Percentiles rank a stretch among this genome's conserved stretches.
These are phyloP conservation scores for Nicotiana knightiana DNA, from an alignment of 257 asterid genomes.

Conservation along the genomic window DNA sequence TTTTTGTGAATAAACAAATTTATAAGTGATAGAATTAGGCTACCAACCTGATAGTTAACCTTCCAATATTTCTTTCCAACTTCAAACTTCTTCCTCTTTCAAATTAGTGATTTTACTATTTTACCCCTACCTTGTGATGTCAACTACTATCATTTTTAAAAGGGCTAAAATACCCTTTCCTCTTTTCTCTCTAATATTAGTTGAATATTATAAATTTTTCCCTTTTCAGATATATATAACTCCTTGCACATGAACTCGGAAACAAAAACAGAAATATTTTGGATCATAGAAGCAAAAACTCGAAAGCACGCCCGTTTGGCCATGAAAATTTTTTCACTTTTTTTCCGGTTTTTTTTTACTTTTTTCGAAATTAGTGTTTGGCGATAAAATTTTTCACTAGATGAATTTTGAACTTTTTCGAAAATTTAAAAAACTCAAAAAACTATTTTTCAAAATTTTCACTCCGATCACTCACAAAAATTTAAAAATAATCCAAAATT, in stretches of 20 bases:
- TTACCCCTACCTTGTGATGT: constrained; percentile 6
- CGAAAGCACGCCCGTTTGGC: too few species aligned
- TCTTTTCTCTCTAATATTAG: not conserved
- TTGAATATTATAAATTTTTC: not conserved
- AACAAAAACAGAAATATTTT: not conserved
- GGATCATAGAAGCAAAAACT: not conserved
- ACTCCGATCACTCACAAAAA: too few species aligned
- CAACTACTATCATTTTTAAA: not conserved
- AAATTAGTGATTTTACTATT: constrained; percentile 10
- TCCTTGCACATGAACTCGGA: too few species aligned
- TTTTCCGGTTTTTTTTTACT: too few species aligned
- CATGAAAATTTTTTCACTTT: too few species aligned
- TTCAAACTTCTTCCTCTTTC: constrained; percentile 13
- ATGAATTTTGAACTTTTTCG: too few species aligned
- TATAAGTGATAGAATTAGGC: constrained; percentile 55
- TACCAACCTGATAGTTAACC: constrained; percentile 59
- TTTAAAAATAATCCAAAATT: too few species aligned
- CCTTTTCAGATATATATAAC: not conserved
- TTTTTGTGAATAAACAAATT: constrained; percentile 7
- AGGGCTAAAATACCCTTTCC: not conserved
- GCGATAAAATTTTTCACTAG: too few species aligned
- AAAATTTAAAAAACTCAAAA: too few species aligned
- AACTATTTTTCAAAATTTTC: too few species aligned
- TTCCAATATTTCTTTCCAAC: constrained; percentile 47
- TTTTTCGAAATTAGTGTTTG: too few species aligned